Evolutionary conservation across 371 early-diverging fungal genomes (phyloP).

Genomic region (Mortierella sp.): DNA sequence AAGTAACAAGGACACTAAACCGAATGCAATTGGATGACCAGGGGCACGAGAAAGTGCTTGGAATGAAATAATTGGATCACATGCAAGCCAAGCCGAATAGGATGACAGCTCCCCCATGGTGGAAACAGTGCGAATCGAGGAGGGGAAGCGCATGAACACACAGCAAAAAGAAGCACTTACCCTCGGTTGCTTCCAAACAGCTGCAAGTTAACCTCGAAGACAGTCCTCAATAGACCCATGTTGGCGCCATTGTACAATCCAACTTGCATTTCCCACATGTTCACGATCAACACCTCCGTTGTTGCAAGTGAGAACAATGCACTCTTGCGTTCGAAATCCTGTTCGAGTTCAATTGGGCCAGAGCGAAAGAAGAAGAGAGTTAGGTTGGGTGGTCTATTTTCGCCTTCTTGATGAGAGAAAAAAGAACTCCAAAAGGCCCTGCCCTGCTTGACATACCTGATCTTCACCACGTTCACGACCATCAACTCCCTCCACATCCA

Average conservation of each 20-base stretch:
- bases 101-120: too few relatives aligned
- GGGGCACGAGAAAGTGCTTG: not conserved
- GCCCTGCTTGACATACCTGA: conserved; percentile 71
- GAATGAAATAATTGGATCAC: conserved; percentile 10
- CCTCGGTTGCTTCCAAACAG: conserved; percentile 84
- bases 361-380: not conserved
- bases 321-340: conserved; percentile 98
- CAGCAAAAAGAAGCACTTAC: conserved; percentile 29
- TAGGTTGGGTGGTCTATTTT: not conserved
- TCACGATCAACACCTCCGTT: conserved; percentile 94
- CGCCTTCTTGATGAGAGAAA: not conserved
- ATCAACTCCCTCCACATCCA: conserved; percentile 99
- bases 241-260: conserved; percentile 99
- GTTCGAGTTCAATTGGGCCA: conserved; percentile 8
- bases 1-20: too few relatives aligned
- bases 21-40: too few relatives aligned
- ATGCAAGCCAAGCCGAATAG: too few relatives aligned
- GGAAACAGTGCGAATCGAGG: too few relatives aligned
- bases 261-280: conserved; percentile 98
- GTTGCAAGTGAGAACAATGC: conserved; percentile 97
- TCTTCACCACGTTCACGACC: conserved; percentile 98
- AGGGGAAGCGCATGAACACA: conserved; percentile 1
- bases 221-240: conserved; percentile 98
- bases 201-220: conserved; percentile 97
- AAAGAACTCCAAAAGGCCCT: not conserved